These are phyloP conservation scores for Acanthamoeba lenticulata DNA, from an alignment of 208 protist species.

Conservation along the genomic window DNA sequence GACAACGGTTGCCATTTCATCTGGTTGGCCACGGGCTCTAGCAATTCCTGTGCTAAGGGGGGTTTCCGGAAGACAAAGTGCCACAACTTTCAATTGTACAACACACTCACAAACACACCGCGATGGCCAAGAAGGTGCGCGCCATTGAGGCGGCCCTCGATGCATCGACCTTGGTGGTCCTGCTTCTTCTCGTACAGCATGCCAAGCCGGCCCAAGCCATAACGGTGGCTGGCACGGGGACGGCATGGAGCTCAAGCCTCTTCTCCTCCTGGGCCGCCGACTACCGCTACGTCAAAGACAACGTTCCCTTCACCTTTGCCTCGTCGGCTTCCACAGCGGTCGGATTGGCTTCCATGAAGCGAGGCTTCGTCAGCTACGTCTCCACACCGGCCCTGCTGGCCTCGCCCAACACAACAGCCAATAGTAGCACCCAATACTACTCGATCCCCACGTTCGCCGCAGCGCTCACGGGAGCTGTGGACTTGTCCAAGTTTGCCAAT, in stretches of 20 bases:
- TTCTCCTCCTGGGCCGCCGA: not conserved
- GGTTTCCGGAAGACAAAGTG: no score
- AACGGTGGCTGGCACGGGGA: not conserved
- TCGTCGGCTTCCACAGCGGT: not conserved
- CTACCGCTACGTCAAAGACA: constrained; percentile 15
- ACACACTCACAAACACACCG: no score
- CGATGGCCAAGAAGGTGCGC: no score
- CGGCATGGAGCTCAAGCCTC: not conserved
- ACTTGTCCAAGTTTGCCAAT: not conserved
- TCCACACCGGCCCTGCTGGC: not conserved
- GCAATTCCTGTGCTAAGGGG: no score
- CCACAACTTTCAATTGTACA: no score
- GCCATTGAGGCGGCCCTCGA: no score
- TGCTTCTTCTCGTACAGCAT: not conserved
- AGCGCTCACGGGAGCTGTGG: not conserved
- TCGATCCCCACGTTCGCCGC: not conserved
- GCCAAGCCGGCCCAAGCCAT: not conserved
- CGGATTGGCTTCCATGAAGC: not conserved
- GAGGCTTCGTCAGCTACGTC: not conserved
- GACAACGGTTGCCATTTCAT: no score
- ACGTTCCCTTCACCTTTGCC: not conserved
- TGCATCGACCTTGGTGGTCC: no score
- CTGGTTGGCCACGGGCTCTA: no score
- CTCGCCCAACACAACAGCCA: not conserved
- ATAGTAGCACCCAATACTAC: not conserved